Percentiles rank a stretch among this genome's conserved stretches.
These are phyloP conservation scores for Dendrobium chrysotoxum DNA, from an alignment of 106 monocot genomes.

Conservation along the genomic window DNA sequence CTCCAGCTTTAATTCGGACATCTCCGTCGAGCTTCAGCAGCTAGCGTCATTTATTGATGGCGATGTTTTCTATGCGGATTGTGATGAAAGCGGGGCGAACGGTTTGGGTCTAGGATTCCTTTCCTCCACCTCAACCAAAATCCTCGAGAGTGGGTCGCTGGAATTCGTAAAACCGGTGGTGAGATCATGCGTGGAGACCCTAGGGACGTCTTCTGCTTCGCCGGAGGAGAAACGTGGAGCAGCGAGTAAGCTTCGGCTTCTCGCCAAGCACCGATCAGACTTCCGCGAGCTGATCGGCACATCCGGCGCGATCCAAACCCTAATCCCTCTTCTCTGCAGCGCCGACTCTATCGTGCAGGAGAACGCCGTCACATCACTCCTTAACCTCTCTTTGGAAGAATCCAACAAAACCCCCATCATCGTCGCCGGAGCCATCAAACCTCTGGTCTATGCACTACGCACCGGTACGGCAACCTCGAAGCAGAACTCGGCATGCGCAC, in stretches of 20 bases:
- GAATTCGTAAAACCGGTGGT: conserved; percentile 32
- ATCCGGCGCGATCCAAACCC: conserved; percentile 43
- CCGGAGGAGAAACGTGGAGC: conserved; percentile 30
- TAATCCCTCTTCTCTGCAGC: conserved; percentile 38
- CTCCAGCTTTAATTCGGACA: conserved; percentile 45
- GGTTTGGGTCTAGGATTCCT: not conserved
- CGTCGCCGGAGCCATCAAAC: conserved; percentile 51
- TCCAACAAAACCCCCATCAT: conserved; percentile 45
- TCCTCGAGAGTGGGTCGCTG: conserved; percentile 1
- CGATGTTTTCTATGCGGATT: not conserved
- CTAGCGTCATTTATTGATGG: not conserved
- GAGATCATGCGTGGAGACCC: conserved; percentile 24
- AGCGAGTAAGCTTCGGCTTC: conserved; percentile 32
- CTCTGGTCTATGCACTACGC: conserved; percentile 44
- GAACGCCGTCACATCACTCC: conserved; percentile 65
- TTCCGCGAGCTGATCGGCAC: conserved; percentile 43
- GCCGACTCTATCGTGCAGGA: conserved; percentile 45
- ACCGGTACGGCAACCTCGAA: conserved; percentile 49
- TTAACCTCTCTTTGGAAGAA: conserved; percentile 66
- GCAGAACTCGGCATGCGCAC: conserved; percentile 69
- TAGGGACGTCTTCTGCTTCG: conserved; percentile 10
- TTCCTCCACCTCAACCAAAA: not conserved
- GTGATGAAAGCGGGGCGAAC: not conserved
- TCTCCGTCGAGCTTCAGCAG: conserved; percentile 43
- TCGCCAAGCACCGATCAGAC: conserved; percentile 58